phyloP scores from a whole-genome alignment of 345 rosid species.

The Clarkia xantiana region DNA sequence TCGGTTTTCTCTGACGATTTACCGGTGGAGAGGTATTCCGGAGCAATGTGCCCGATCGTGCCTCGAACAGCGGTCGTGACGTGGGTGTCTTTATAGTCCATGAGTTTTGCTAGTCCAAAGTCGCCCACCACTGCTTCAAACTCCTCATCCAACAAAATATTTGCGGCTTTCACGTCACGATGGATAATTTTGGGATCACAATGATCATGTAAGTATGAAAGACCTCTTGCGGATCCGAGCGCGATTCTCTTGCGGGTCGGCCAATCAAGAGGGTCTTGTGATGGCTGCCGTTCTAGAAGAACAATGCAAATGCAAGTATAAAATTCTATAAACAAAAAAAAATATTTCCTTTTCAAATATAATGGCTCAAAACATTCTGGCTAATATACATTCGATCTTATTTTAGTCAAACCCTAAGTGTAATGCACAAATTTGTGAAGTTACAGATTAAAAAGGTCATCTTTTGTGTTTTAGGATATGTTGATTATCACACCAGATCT shows the following conservation, averaged over 20 bases:
- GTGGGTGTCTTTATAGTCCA: conserved; percentile 98
- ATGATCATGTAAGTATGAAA: conserved; percentile 92
- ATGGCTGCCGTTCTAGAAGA: conserved; percentile 57
- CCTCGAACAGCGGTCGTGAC: conserved; percentile 97
- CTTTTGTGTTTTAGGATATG: no score
- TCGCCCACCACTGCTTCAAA: conserved; percentile 98
- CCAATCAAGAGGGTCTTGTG: conserved; percentile 89
- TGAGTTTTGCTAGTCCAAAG: conserved; percentile 87
- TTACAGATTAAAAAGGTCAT: no score
- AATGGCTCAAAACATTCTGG: no score
- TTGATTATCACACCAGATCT: no score
- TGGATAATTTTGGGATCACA: conserved; percentile 98
- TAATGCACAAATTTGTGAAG: no score
- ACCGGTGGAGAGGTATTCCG: conserved; percentile 89
- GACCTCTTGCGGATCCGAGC: conserved; percentile 88
- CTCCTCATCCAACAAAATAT: conserved; percentile 86
- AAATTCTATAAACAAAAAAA: no score
- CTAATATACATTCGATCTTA: no score
- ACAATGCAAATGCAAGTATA: no score
- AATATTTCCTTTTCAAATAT: no score
- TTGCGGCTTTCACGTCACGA: conserved; percentile 97
- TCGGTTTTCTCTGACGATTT: conserved; percentile 97
- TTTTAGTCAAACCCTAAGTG: no score
- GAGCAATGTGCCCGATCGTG: conserved; percentile 94
- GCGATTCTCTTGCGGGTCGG: conserved; percentile 72